phyloP scores from a whole-genome alignment of 2,329 filamentous ascomycete genomes.

The Aspergillus puulaauensis region DNA sequence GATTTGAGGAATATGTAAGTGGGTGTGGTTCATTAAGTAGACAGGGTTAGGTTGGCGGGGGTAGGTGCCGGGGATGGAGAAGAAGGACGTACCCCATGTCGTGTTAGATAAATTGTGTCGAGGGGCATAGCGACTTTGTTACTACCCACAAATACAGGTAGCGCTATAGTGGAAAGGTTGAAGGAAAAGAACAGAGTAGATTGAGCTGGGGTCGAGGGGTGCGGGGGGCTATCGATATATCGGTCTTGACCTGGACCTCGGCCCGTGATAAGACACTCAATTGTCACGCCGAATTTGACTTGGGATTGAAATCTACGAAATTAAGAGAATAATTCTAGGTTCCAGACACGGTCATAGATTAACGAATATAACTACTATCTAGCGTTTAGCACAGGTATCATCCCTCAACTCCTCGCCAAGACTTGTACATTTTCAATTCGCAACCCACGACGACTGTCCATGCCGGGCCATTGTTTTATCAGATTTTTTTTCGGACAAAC shows the following conservation, averaged over 20 bases:
- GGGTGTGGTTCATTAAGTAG: neutral
- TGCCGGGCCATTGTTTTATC: constrained; percentile 13
- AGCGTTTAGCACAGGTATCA: constrained; percentile 13
- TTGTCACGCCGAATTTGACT: neutral
- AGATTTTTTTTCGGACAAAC: constrained; percentile 13
- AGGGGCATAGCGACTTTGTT: constrained; percentile 55
- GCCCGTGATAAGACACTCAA: constrained; percentile 1
- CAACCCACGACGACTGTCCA: neutral
- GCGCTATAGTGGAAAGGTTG: neutral
- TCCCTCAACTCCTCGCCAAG: constrained; percentile 16
- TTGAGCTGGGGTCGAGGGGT: neutral
- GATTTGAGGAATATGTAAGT: neutral
- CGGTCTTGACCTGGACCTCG: constrained; percentile 2
- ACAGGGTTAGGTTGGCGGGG: neutral
- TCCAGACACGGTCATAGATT: constrained; percentile 2
- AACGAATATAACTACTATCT: constrained; percentile 27
- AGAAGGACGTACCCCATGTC: constrained; percentile 66
- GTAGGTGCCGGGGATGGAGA: neutral
- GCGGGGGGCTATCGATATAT: constrained; percentile 12
- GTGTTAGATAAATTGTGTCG: constrained; percentile 70
- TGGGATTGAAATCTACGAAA: neutral
- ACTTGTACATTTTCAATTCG: constrained; percentile 3
- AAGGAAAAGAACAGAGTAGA: neutral
- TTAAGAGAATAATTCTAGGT: neutral
- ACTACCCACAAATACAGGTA: neutral